phyloP scores from a whole-genome alignment of 768 basidiomycete species.

The Artomyces pyxidatus region DNA sequence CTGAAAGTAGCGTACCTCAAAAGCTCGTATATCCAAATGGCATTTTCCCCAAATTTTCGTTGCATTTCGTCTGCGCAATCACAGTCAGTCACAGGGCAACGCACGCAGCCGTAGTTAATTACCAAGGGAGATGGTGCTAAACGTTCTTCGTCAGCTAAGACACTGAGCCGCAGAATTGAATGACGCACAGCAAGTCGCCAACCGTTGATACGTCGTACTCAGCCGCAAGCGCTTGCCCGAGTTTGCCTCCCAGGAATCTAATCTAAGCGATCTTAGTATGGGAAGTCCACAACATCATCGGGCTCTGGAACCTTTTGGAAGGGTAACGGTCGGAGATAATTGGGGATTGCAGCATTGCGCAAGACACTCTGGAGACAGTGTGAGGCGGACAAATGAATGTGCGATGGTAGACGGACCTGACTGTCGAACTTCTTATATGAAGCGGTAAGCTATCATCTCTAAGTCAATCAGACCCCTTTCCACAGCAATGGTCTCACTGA shows the following conservation, averaged over 20 bases:
- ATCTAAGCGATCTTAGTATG: constrained; percentile 43
- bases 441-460: constrained; percentile 57
- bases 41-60: constrained; percentile 69
- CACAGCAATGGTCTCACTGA: constrained; percentile 24
- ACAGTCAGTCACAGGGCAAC: neutral
- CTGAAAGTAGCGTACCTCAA: constrained; percentile 52
- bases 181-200: constrained; percentile 76
- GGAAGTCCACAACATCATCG: neutral
- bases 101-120: constrained; percentile 15
- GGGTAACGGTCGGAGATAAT: constrained; percentile 74
- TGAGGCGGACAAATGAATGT: neutral
- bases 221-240: constrained; percentile 78
- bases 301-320: constrained; percentile 40
- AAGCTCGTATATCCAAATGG: constrained; percentile 89
- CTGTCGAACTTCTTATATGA: constrained; percentile 88
- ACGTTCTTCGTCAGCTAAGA: constrained; percentile 31
- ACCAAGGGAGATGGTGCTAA: constrained; percentile 61
- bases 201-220: constrained; percentile 89
- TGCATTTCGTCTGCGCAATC: constrained; percentile 28
- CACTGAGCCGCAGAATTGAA: neutral
- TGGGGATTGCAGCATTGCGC: constrained; percentile 73
- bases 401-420: constrained; percentile 51
- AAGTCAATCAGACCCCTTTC: no score
- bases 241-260: constrained; percentile 89
- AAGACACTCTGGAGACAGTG: constrained; percentile 61